phyloP scores from a whole-genome alignment of 495 filamentous ascomycete species.

The Tuber umbilicatum region DNA sequence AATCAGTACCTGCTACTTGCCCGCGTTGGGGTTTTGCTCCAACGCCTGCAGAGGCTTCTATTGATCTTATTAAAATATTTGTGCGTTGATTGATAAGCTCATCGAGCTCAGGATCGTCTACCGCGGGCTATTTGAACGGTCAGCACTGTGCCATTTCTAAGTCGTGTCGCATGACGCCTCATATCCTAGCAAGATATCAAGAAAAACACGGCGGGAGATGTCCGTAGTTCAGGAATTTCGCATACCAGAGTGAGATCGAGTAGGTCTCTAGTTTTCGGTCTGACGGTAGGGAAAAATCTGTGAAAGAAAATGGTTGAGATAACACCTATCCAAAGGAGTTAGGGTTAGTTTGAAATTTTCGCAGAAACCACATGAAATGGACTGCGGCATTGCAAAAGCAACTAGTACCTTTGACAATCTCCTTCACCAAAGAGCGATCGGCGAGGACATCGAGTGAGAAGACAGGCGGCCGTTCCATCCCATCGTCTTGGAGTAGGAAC shows the following conservation, averaged over 20 bases:
- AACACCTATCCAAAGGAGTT: slow-evolving; percentile 54
- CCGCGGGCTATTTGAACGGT: slow-evolving; percentile 52
- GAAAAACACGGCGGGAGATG: not conserved
- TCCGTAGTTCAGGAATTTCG: not conserved
- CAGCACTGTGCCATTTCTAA: slow-evolving; percentile 14
- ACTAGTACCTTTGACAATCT: slow-evolving; percentile 75
- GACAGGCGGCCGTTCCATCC: slow-evolving; percentile 59
- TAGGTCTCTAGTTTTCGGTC: slow-evolving; percentile 79
- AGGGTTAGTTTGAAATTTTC: slow-evolving; percentile 7
- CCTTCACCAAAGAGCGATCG: slow-evolving; percentile 72
- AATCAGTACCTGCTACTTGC: slow-evolving; percentile 41
- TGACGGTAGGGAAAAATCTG: slow-evolving; percentile 82
- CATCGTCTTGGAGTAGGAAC: slow-evolving; percentile 37
- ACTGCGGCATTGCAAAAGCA: not conserved
- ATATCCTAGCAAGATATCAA: not conserved
- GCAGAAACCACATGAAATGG: not conserved
- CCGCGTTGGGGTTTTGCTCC: slow-evolving; percentile 50
- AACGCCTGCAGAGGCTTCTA: slow-evolving; percentile 26
- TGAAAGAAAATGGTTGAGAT: slow-evolving; percentile 99
- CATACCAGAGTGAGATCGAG: slow-evolving; percentile 72
- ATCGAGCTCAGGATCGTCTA: slow-evolving; percentile 84
- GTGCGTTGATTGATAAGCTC: slow-evolving; percentile 86
- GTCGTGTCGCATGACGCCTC: not conserved
- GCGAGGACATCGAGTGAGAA: slow-evolving; percentile 80
- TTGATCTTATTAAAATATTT: slow-evolving; percentile 59